Evolutionary conservation across 305 asterid genomes (phyloP).

Genomic region (Fraxinus albicans): DNA sequence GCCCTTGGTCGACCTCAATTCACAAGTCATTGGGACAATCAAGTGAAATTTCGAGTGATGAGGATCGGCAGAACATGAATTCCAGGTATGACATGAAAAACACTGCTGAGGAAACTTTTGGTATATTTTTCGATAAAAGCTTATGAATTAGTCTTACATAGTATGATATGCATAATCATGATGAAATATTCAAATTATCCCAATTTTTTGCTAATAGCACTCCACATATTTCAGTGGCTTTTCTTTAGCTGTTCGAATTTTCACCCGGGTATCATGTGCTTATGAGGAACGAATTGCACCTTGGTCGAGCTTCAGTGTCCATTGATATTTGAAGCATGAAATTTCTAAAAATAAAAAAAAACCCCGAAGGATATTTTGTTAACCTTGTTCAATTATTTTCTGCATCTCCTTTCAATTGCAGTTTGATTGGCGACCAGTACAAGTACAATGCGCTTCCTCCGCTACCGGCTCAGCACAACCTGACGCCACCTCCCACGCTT

Average conservation of each 20-base stretch:
- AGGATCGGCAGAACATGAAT: constrained; percentile 56
- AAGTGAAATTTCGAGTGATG: constrained; percentile 69
- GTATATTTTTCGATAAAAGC: neutral
- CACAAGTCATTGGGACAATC: constrained; percentile 48
- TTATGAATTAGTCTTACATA: neutral
- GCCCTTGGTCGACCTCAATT: constrained; percentile 58
- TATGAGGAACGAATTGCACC: neutral
- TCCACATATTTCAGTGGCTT: neutral
- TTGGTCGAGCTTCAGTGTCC: neutral
- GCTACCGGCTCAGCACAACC: constrained; percentile 88
- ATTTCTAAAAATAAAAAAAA: neutral
- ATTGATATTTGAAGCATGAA: neutral
- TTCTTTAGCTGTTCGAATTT: neutral
- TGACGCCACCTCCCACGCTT: constrained; percentile 96
- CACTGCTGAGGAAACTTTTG: neutral
- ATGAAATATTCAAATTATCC: neutral
- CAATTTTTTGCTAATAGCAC: neutral
- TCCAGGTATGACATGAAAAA: constrained; percentile 53
- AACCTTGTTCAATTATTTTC: neutral
- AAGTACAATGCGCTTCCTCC: constrained; percentile 83
- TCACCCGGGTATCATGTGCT: neutral
- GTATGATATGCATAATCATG: neutral
- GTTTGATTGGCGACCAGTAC: constrained; percentile 55
- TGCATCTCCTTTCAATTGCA: constrained; percentile 29
- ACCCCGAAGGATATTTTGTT: neutral